A percentile compares a stretch with the other conserved stretches of the same genome.
Evolutionary conservation across 148 eudicot genomes (phyloP).

Genomic region (Silene latifolia): DNA sequence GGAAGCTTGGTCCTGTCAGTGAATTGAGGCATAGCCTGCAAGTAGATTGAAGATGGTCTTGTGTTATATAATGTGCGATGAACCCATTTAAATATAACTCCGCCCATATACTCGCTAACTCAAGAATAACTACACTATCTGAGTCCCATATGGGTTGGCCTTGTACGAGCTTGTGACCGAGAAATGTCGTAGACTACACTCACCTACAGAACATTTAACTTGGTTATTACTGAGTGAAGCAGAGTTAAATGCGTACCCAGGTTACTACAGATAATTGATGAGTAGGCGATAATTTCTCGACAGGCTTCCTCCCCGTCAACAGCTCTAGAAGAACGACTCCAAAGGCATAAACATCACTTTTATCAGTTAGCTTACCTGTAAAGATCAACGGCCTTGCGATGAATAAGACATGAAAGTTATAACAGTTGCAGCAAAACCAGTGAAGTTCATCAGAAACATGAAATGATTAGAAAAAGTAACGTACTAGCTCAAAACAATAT

Average conservation of each 20-base stretch:
- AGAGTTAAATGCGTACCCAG: conserved; percentile 43
- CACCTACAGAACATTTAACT: not conserved
- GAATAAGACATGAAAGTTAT: not conserved
- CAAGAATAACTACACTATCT: too few species aligned
- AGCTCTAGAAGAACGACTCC: conserved; percentile 80
- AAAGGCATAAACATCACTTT: conserved; percentile 75
- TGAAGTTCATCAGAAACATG: not conserved
- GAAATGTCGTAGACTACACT: not conserved
- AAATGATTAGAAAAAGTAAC: not conserved
- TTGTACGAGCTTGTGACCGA: too few species aligned
- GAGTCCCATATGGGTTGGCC: too few species aligned
- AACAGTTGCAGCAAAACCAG: not conserved
- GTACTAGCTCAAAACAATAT: not conserved
- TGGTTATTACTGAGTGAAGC: not conserved
- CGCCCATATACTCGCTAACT: not conserved
- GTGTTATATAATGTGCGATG: not conserved
- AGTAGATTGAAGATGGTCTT: not conserved
- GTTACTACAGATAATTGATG: conserved; percentile 57
- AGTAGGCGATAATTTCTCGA: conserved; percentile 45
- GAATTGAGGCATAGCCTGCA: conserved; percentile 78
- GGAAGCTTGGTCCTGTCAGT: conserved; percentile 70
- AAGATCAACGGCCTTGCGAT: not conserved
- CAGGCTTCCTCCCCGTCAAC: conserved; percentile 55
- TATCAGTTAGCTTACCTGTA: conserved; percentile 75
- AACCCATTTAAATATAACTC: not conserved